phyloP scores from a whole-genome alignment of 352 stramenopile species.

The Globisporangium irregulare region DNA sequence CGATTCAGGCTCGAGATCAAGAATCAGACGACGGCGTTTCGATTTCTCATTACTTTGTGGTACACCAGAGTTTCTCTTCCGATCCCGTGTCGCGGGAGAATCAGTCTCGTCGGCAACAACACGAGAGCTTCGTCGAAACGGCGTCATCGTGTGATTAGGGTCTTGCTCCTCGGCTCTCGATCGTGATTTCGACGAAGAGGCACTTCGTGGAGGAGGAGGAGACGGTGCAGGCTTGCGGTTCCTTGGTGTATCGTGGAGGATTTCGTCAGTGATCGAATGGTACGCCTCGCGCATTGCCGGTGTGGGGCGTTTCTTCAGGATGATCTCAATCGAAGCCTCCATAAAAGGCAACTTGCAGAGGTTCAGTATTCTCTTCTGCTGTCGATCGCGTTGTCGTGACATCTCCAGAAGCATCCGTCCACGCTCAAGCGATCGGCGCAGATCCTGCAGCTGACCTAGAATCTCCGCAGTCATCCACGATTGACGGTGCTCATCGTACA shows the following conservation, averaged over 20 bases:
- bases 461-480: constrained; percentile 81
- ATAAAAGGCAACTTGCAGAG: constrained; percentile 57
- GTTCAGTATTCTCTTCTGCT: constrained; percentile 76
- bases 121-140: constrained; percentile 13
- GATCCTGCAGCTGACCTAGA: constrained; percentile 65
- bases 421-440: constrained; percentile 75
- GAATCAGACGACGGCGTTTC: constrained; percentile 22
- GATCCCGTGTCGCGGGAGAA: not conserved
- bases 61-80: constrained; percentile 8
- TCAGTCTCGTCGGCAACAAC: not conserved
- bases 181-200: not conserved
- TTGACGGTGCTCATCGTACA: constrained; percentile 68
- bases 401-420: constrained; percentile 85
- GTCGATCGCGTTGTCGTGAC: constrained; percentile 78
- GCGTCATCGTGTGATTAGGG: constrained; percentile 15
- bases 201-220: constrained; percentile 15
- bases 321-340: constrained; percentile 63
- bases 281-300: constrained; percentile 73
- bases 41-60: not conserved
- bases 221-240: constrained; percentile 20
- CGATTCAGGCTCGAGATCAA: constrained; percentile 10
- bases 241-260: constrained; percentile 46
- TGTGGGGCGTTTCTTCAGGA: constrained; percentile 74
- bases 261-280: constrained; percentile 51
- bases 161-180: constrained; percentile 8